A percentile compares a stretch with the other conserved stretches of the same genome.
These are phyloP conservation scores for Centaurea solstitialis DNA, from an alignment of 129 eudicot species.

Conservation along the genomic window DNA sequence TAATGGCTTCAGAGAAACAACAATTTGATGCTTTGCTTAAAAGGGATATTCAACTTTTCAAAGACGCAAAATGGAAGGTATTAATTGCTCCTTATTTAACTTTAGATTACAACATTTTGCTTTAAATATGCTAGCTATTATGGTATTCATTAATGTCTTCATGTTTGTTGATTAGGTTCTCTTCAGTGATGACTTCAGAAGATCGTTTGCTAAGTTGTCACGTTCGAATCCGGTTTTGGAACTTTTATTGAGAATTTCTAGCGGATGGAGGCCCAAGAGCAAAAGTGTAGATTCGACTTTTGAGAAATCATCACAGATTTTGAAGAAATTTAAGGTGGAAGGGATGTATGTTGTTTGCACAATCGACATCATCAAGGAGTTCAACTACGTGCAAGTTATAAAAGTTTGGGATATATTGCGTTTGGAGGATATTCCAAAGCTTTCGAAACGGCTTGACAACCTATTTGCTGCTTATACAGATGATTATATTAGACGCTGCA, in stretches of 20 bases:
- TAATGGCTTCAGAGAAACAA: slow-evolving; percentile 35
- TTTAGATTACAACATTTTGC: background rate
- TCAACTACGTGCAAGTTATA: slow-evolving; percentile 44
- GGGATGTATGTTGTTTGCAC: slow-evolving; percentile 47
- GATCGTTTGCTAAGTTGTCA: slow-evolving; percentile 44
- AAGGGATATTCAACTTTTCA: slow-evolving; percentile 40
- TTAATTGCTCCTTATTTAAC: background rate
- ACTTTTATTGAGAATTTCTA: slow-evolving; percentile 49
- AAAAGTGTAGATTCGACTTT: slow-evolving; percentile 27
- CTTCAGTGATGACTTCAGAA: slow-evolving; percentile 66
- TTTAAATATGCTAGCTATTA: background rate
- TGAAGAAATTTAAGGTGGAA: slow-evolving; percentile 56
- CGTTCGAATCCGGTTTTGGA: slow-evolving; percentile 42
- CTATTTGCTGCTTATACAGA: slow-evolving; percentile 50
- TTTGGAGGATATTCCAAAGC: slow-evolving; percentile 45
- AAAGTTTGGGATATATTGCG: slow-evolving; percentile 70
- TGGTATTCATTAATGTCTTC: background rate
- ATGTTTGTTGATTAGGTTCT: slow-evolving; percentile 42
- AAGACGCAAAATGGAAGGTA: slow-evolving; percentile 60
- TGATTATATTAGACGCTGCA: slow-evolving; percentile 53
- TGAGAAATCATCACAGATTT: slow-evolving; percentile 42
- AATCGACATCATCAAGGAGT: slow-evolving; percentile 47
- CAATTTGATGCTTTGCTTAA: slow-evolving; percentile 47
- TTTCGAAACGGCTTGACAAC: slow-evolving; percentile 44
- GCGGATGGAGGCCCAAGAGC: slow-evolving; percentile 72